Evolutionary conservation across 257 asterid species (phyloP).

Genomic region (Capsicum rhomboideum): DNA sequence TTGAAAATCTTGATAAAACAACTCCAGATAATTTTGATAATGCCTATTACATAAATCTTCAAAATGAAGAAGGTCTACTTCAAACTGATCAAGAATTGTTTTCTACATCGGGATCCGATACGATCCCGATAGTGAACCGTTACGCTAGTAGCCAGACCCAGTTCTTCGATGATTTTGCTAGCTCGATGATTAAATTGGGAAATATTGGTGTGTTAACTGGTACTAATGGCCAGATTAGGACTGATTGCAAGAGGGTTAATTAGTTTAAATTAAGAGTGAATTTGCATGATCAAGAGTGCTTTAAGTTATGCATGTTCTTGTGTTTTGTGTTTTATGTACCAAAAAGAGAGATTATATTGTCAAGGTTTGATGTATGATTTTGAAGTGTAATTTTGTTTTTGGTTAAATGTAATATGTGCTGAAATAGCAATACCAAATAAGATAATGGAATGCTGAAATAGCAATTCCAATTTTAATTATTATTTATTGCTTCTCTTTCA

Average conservation of each 20-base stretch:
- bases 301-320: not conserved
- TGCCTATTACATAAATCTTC: constrained; percentile 51
- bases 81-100: constrained; percentile 51
- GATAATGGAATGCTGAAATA: not conserved
- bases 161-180: constrained; percentile 55
- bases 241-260: constrained; percentile 58
- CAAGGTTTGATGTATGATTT: not conserved
- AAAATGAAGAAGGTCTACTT: constrained; percentile 49
- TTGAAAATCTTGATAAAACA: constrained; percentile 44
- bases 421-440: not conserved
- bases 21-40: constrained; percentile 63
- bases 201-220: constrained; percentile 49
- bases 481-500: not conserved
- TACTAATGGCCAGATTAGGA: constrained; percentile 51
- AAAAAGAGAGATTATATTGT: not conserved
- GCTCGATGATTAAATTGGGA: constrained; percentile 70
- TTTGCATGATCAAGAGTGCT: not conserved
- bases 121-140: constrained; percentile 37
- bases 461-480: not conserved
- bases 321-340: not conserved
- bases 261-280: not conserved
- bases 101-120: constrained; percentile 31
- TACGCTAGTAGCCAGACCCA: constrained; percentile 25
- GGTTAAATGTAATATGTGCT: not conserved
- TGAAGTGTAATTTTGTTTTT: not conserved